These are phyloP conservation scores for Anaeramoeba ignava DNA, from an alignment of 78 protist genomes.

Conservation along the genomic window DNA sequence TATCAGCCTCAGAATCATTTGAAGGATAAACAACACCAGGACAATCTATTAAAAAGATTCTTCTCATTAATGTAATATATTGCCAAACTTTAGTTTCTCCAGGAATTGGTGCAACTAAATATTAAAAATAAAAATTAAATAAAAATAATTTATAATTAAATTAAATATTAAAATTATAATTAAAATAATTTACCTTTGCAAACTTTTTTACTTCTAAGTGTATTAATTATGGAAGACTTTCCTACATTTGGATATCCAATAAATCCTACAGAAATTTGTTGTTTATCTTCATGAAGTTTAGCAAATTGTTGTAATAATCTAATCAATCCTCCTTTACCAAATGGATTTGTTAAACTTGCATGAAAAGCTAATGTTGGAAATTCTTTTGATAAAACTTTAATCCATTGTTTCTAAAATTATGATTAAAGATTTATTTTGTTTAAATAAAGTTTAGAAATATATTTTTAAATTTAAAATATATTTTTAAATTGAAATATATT, in stretches of 20 bases:
- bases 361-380: conserved; percentile 97
- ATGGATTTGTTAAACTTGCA: conserved; percentile 84
- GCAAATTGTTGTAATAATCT: conserved; percentile 66
- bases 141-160: no score
- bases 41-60: conserved; percentile 94
- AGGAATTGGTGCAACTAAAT: conserved; percentile 97
- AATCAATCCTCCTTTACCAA: conserved; percentile 67
- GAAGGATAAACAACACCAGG: conserved; percentile 80
- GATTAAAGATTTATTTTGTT: conserved; percentile 2
- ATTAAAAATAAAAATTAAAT: no score
- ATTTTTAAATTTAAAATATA: no score
- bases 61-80: conserved; percentile 79
- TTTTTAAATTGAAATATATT: no score
- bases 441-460: no score
- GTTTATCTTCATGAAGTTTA: conserved; percentile 71
- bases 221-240: conserved; percentile 90
- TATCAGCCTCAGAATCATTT: not conserved
- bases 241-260: conserved; percentile 89
- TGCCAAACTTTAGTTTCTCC: conserved; percentile 99
- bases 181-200: no score
- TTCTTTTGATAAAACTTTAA: conserved; percentile 63
- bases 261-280: conserved; percentile 88
- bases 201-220: conserved; percentile 61
- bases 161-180: no score
- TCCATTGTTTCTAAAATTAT: conserved; percentile 63